Evolutionary conservation across 2,329 filamentous ascomycete genomes (phyloP).

Genomic region (Phaeosphaeriaceae sp.): DNA sequence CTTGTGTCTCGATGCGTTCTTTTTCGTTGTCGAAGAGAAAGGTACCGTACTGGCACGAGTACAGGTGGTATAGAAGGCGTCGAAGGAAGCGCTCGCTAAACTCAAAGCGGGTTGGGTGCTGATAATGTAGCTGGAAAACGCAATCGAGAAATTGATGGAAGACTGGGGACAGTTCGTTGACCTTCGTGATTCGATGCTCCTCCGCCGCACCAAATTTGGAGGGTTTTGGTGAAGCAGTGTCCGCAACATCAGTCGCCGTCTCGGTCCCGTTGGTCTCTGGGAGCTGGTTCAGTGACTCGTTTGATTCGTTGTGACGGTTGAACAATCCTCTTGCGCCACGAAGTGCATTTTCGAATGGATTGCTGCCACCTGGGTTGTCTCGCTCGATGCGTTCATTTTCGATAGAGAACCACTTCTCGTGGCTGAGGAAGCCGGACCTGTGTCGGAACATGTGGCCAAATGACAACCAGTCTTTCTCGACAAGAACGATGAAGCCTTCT

Average conservation of each 20-base stretch:
- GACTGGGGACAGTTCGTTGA: constrained; percentile 92
- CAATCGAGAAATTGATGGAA: constrained; percentile 98
- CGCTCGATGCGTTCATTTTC: constrained; percentile 78
- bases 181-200: constrained; percentile 74
- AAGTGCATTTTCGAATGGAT: constrained; percentile 85
- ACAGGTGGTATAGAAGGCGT: constrained; percentile 88
- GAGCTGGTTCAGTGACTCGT: constrained; percentile 66
- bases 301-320: constrained; percentile 75
- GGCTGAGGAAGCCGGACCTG: constrained; percentile 84
- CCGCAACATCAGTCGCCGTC: constrained; percentile 55
- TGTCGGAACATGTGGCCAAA: constrained; percentile 98
- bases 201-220: constrained; percentile 52
- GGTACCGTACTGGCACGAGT: constrained; percentile 95
- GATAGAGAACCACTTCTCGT: constrained; percentile 91
- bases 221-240: constrained; percentile 38
- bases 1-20: constrained; percentile 74
- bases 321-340: constrained; percentile 89
- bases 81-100: constrained; percentile 94
- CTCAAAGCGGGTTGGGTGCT: constrained; percentile 88
- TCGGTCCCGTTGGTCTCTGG: constrained; percentile 59
- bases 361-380: constrained; percentile 58
- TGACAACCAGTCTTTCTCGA: constrained; percentile 97
- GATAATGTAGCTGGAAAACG: constrained; percentile 86
- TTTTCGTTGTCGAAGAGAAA: constrained; percentile 97
- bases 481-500: constrained; percentile 89